Evolutionary conservation across 768 basidiomycete genomes (phyloP).

Genomic region (Pleurotus eryngii): DNA sequence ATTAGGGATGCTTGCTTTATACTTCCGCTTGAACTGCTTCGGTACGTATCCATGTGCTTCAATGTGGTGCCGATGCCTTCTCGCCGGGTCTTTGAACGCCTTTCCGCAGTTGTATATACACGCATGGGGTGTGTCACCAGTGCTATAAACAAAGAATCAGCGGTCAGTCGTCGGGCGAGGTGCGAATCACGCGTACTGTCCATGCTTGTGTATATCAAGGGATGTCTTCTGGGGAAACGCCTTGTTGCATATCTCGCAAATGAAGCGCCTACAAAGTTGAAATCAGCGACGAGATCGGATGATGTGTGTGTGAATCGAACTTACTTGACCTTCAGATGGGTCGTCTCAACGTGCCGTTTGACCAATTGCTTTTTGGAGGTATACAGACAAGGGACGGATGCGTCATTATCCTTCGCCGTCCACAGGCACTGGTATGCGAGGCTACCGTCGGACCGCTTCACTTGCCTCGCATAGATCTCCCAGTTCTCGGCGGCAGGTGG

Average conservation of each 20-base stretch:
- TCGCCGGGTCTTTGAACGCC: slow-evolving; percentile 62
- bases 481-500: slow-evolving; percentile 13
- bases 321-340: slow-evolving; percentile 59
- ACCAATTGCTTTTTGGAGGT: slow-evolving; percentile 60
- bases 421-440: slow-evolving; percentile 24
- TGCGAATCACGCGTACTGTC: slow-evolving; percentile 32
- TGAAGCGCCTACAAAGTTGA: slow-evolving; percentile 38
- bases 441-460: slow-evolving; percentile 15
- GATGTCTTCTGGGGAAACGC: slow-evolving; percentile 60
- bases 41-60: slow-evolving; percentile 49
- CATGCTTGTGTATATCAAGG: slow-evolving; percentile 53
- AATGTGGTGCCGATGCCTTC: slow-evolving; percentile 58
- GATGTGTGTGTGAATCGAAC: slow-evolving; percentile 16
- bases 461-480: slow-evolving; percentile 17
- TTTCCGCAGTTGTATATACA: slow-evolving; percentile 49
- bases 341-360: slow-evolving; percentile 64
- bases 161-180: not conserved
- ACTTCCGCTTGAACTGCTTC: slow-evolving; percentile 39
- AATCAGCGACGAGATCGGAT: not conserved
- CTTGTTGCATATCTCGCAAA: slow-evolving; percentile 50
- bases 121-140: slow-evolving; percentile 51
- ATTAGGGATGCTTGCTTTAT: slow-evolving; percentile 21
- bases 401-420: slow-evolving; percentile 21
- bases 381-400: slow-evolving; percentile 33
- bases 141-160: slow-evolving; percentile 32